Conservation (phyloP, 1,284 basidiomycete species). For the Hymenochaete sp. region DNA sequence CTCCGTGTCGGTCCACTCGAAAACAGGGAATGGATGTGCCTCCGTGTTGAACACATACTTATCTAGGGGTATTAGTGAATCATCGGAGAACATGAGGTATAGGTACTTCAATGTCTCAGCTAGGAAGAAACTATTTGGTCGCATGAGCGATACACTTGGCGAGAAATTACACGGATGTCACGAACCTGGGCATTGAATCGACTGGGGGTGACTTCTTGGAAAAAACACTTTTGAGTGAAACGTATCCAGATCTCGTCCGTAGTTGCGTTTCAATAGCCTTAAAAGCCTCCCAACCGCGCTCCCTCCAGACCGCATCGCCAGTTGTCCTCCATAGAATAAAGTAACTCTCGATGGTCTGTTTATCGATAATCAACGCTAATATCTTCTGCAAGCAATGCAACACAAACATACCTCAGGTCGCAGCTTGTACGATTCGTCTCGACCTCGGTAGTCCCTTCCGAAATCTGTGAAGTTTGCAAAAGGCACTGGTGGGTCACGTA, state of each 20-base stretch:
- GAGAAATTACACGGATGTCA: background rate
- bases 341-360: slow-evolving; percentile 58
- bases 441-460: slow-evolving; percentile 11
- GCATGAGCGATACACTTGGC: slow-evolving; percentile 19
- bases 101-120: slow-evolving; percentile 59
- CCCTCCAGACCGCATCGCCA: slow-evolving; percentile 58
- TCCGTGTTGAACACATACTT: slow-evolving; percentile 84
- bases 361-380: background rate
- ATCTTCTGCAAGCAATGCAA: background rate
- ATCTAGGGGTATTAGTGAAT: slow-evolving; percentile 47
- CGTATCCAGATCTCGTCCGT: slow-evolving; percentile 48
- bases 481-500: slow-evolving; percentile 10
- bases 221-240: slow-evolving; percentile 46
- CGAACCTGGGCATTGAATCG: slow-evolving; percentile 64
- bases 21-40: slow-evolving; percentile 72
- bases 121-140: slow-evolving; percentile 51
- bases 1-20: slow-evolving; percentile 51
- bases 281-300: slow-evolving; percentile 73
- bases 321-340: slow-evolving; percentile 67
- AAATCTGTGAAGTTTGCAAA: slow-evolving; percentile 1
- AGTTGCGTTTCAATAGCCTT: slow-evolving; percentile 55
- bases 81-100: slow-evolving; percentile 34
- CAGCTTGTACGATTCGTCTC: slow-evolving; percentile 9
- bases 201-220: slow-evolving; percentile 26
- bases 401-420: slow-evolving; percentile 14